Conservation (phyloP, 148 eudicot genomes). For the Arbutus unedo region DNA sequence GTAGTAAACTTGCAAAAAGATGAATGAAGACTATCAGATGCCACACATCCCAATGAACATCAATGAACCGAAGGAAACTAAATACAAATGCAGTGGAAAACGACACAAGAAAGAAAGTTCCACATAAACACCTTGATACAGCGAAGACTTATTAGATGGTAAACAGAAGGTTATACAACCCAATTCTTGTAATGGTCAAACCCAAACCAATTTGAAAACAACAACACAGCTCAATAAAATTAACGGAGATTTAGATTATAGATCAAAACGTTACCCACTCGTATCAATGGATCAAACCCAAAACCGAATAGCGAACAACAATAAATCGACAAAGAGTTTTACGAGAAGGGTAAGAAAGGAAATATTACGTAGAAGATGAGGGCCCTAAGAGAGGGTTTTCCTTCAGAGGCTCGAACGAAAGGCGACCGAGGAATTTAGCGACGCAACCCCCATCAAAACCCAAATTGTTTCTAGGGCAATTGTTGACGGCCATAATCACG, state of each 20-base stretch:
- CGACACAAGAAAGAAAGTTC: not conserved
- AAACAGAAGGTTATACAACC: not conserved
- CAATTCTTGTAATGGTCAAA: not conserved
- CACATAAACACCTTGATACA: not conserved
- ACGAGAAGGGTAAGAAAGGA: not conserved
- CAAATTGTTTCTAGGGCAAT: slow-evolving; percentile 66
- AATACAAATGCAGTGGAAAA: not conserved
- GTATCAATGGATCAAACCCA: not conserved
- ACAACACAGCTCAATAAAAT: not conserved
- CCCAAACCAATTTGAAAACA: not conserved
- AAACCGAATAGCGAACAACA: not conserved
- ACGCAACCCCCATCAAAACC: slow-evolving; percentile 46
- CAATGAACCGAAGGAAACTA: not conserved
- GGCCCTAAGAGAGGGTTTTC: slow-evolving; percentile 90
- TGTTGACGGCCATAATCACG: slow-evolving; percentile 65
- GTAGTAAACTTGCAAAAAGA: not conserved
- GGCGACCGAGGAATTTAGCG: slow-evolving; percentile 50
- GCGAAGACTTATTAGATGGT: not conserved
- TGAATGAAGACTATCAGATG: not conserved
- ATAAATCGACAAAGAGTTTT: not conserved
- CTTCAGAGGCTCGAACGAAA: slow-evolving; percentile 69
- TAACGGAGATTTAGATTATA: not conserved
- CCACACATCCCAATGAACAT: not conserved
- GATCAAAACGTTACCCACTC: not conserved
- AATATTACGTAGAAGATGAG: slow-evolving; percentile 60